Conservation (phyloP, 805 yeast genomes). For the Lachancea sp. region DNA sequence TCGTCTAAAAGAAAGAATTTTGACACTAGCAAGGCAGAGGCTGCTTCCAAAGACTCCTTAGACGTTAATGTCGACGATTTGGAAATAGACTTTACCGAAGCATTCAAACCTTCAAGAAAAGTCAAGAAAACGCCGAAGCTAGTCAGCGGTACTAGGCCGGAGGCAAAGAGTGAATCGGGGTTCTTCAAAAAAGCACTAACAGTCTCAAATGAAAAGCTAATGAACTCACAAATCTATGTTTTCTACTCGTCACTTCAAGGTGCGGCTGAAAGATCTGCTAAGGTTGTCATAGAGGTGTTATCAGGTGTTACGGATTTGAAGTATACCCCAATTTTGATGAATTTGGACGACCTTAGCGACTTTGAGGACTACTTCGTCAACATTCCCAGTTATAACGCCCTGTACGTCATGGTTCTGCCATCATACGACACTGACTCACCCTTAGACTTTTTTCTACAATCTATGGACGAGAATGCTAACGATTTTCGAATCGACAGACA, state of each 20-base stretch:
- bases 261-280: constrained; percentile 66
- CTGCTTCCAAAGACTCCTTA: constrained; percentile 8
- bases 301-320: constrained; percentile 23
- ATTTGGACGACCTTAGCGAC: constrained; percentile 78
- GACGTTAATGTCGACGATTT: constrained; percentile 33
- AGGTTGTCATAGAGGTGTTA: constrained; percentile 39
- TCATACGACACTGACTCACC: constrained; percentile 93
- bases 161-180: constrained; percentile 12
- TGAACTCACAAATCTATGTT: constrained; percentile 54
- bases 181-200: constrained; percentile 32
- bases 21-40: background rate
- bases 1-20: constrained; percentile 24
- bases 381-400: constrained; percentile 47
- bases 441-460: constrained; percentile 76
- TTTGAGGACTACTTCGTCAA: constrained; percentile 73
- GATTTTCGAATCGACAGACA: constrained; percentile 83
- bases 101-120: constrained; percentile 25
- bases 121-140: constrained; percentile 17
- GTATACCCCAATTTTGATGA: constrained; percentile 47
- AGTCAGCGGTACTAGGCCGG: constrained; percentile 21
- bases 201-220: constrained; percentile 37
- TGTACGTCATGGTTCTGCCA: constrained; percentile 74
- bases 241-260: constrained; percentile 88
- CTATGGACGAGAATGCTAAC: constrained; percentile 69
- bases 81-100: constrained; percentile 38